Conservation (phyloP, 1,284 basidiomycete species). For the Tausonia pullulans region DNA sequence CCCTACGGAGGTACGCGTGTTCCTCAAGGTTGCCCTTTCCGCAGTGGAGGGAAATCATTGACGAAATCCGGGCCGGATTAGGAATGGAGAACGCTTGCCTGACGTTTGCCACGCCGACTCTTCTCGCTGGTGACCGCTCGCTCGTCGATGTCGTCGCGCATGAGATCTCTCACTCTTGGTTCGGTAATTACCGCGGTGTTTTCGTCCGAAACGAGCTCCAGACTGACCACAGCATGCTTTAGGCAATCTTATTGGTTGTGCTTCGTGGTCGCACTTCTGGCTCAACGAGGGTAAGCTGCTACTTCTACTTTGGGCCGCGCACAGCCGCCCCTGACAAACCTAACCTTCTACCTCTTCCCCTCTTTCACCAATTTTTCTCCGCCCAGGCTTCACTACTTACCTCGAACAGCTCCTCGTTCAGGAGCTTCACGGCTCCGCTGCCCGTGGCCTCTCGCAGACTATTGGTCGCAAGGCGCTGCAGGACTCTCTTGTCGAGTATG, state of each 20-base stretch:
- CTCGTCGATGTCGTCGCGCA: slow-evolving; percentile 44
- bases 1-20: slow-evolving; percentile 58
- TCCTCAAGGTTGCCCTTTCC: no score
- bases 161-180: slow-evolving; percentile 53
- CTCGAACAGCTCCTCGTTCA: slow-evolving; percentile 75
- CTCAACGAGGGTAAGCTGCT: slow-evolving; percentile 53
- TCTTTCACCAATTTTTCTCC: slow-evolving; percentile 23
- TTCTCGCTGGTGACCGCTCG: slow-evolving; percentile 69
- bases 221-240: no score
- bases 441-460: slow-evolving; percentile 57
- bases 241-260: slow-evolving; percentile 17
- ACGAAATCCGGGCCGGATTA: slow-evolving; percentile 16
- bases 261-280: slow-evolving; percentile 62
- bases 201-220: no score
- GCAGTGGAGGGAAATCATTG: slow-evolving; percentile 40
- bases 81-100: slow-evolving; percentile 47
- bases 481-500: slow-evolving; percentile 57
- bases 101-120: slow-evolving; percentile 76
- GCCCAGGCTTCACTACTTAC: slow-evolving; percentile 73
- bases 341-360: not conserved
- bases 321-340: slow-evolving; percentile 7
- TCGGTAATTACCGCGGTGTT: slow-evolving; percentile 59
- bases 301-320: not conserved
- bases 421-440: slow-evolving; percentile 59
- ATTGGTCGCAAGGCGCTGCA: slow-evolving; percentile 63